Base-by-base conservation (phyloP, 306 rosid genomes). In the Quercus robur region DNA sequence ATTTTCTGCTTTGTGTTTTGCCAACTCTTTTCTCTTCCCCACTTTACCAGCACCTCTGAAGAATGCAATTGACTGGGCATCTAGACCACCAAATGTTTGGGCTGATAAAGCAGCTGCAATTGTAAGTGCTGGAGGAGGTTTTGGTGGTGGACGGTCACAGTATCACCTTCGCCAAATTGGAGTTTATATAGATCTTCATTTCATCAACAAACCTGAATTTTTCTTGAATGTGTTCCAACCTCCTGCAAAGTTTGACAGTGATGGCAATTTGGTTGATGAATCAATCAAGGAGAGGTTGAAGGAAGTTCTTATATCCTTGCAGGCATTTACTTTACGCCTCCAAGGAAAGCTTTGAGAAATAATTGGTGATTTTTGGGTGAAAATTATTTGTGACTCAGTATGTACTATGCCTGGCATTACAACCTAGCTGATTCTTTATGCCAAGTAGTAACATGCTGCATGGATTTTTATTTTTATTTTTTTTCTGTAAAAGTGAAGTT, bases 91-190 rank as follows among this genome's bases (percentile, higher is more conserved):
- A 38, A 94, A 93, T 83, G 97, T 91, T 44, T 93, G 97, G 97
- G 94, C 84, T 31, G 91, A 77, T 58, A 94, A 94, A 82, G 78
- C 95, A 9, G 97, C 99, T 5, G 97, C 99, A n/a, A 86, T 94
- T 6, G 74, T 93, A 25, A 94, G 99, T 73, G 88, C 91, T 19
- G 94, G 97, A 78, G 99, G 99, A 41, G 76, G 84, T 18, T 82
- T 78, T 3, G 97, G 99, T 5, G 99, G 97, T 0, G 94, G 87
- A 14, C 83, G 89, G 69, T 66, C 94, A 19, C 99, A 94, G 11
- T 90, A 87, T 68, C 99, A 93, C 86, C 97, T 94, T 73, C 97
- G 99, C 25, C 99, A 93, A 69, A 85, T 86, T 4, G 99, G 99
- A 12, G 91, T 94, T 13, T 94, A 70, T 57, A 71, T 94, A 23